Evolutionary conservation across 352 stramenopile genomes (phyloP), one percentile per base, ranked within the genome.

Genomic region (Thraustochytrium striatum): DNA sequence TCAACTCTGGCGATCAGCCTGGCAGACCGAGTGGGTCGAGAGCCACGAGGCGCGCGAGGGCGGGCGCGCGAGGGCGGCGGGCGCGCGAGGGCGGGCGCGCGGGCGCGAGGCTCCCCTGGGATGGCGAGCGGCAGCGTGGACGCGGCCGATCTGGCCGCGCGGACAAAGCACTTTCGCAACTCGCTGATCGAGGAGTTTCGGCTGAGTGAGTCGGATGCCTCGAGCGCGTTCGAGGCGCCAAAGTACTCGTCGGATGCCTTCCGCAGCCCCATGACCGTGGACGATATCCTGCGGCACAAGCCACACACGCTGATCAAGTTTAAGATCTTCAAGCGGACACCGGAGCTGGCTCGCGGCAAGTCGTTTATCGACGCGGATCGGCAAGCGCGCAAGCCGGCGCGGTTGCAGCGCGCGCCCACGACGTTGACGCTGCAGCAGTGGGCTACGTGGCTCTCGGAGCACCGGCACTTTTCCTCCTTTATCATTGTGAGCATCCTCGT

Each of bases 321-420:
- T 32, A 75, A 75, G 36, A 75, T 75, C 65, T 75, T 75, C 41
- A 75, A 75, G 36, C 65, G 65, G 7, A 70, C 65, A 21, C 65
- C 44, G 0, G 65, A 75, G 19, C 59, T 70, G 1, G 53, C 2
- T 5, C 59, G 59, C 19, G 53, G 50, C 35, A 38, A 33, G 36
- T 53, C 59, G 33, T n/a, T n/a, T n/a, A n/a, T n/a, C n/a, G n/a
- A n/a, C n/a, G n/a, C n/a, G n/a, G 47, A 55, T 55, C 16, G 47
- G 25, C 16, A 16, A 55, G 25, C 16, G 47, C 44, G 65, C 32
- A 75, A 75, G 21, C 65, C 65, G 0, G 65, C 30, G 11, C 65
- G 65, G 3, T 25, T 75, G 43, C 65, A 75, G 65, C 44, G 65
- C 5, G 65, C 65, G 9, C 65, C 65, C 0, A 30, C 30, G 7